These are phyloP conservation scores for Yarrowia divulgata DNA, from an alignment of 805 yeast genomes.

Conservation along the genomic window DNA sequence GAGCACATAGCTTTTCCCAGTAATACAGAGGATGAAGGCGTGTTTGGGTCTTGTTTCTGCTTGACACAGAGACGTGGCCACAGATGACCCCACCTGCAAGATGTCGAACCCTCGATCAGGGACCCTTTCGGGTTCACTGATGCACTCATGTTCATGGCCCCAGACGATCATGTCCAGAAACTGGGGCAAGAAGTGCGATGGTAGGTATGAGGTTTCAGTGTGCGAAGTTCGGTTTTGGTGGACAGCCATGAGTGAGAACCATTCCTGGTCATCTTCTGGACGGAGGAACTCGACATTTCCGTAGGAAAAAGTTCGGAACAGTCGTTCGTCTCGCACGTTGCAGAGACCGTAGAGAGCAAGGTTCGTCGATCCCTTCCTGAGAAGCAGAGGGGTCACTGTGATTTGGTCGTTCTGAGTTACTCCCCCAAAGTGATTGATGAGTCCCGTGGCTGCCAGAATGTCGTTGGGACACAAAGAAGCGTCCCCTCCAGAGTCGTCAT, in stretches of 20 bases:
- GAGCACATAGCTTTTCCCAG: slow-evolving; percentile 60
- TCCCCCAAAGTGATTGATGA: slow-evolving; percentile 89
- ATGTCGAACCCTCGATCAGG: slow-evolving; percentile 72
- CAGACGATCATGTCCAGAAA: slow-evolving; percentile 85
- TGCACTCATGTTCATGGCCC: slow-evolving; percentile 99
- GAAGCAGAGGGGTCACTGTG: slow-evolving; percentile 74
- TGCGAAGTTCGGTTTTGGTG: slow-evolving; percentile 92
- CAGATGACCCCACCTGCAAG: slow-evolving; percentile 91
- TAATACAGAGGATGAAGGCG: slow-evolving; percentile 72
- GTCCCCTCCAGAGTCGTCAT: slow-evolving; percentile 94
- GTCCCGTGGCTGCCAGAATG: slow-evolving; percentile 77
- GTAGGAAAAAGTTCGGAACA: slow-evolving; percentile 79
- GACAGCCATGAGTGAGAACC: slow-evolving; percentile 85
- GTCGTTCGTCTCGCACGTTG: slow-evolving; percentile 86
- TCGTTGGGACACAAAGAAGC: slow-evolving; percentile 82
- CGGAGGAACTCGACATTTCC: slow-evolving; percentile 79
- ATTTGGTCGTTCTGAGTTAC: slow-evolving; percentile 78
- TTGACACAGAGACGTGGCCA: slow-evolving; percentile 87
- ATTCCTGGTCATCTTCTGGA: slow-evolving; percentile 64
- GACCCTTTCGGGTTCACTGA: slow-evolving; percentile 65
- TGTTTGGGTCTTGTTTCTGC: slow-evolving; percentile 81
- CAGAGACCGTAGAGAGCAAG: slow-evolving; percentile 89
- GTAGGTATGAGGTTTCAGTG: slow-evolving; percentile 79
- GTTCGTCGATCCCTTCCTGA: slow-evolving; percentile 82
- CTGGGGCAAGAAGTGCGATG: slow-evolving; percentile 81